Conservation (phyloP, 1,284 basidiomycete genomes). For the Tremellales sp. region DNA sequence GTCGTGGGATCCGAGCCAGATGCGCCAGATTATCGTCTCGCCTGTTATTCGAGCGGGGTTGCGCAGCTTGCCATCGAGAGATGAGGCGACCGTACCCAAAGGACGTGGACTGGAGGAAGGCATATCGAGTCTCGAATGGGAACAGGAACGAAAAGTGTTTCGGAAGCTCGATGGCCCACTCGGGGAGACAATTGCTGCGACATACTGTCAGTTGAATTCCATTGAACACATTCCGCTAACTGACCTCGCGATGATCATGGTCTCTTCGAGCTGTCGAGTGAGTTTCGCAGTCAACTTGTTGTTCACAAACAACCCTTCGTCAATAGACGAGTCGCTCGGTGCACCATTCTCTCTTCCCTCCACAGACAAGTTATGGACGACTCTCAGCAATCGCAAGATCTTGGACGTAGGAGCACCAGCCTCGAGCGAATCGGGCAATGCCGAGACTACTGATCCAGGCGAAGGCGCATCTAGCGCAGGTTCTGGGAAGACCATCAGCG, state of each 20-base stretch:
- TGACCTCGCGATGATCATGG: constrained; percentile 95
- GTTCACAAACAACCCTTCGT: constrained; percentile 86
- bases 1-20: constrained; percentile 84
- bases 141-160: constrained; percentile 96
- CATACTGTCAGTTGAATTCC: neutral
- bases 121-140: constrained; percentile 94
- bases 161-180: constrained; percentile 92
- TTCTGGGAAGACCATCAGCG: neutral
- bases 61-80: constrained; percentile 78
- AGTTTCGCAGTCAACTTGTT: constrained; percentile 98
- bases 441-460: constrained; percentile 35
- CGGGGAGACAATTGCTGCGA: constrained; percentile 81
- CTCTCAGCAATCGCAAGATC: constrained; percentile 83
- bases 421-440: constrained; percentile 66
- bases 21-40: constrained; percentile 87
- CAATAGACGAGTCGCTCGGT: constrained; percentile 45
- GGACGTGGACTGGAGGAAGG: constrained; percentile 93
- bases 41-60: constrained; percentile 59
- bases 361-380: constrained; percentile 73
- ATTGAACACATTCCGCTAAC: constrained; percentile 14
- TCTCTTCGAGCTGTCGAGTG: constrained; percentile 95
- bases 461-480: constrained; percentile 29
- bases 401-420: constrained; percentile 81
- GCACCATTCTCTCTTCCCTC: constrained; percentile 41
- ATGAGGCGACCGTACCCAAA: constrained; percentile 95